These are phyloP conservation scores for Bipolaris zeicola DNA, from an alignment of 2,329 filamentous ascomycete species.

Conservation along the genomic window DNA sequence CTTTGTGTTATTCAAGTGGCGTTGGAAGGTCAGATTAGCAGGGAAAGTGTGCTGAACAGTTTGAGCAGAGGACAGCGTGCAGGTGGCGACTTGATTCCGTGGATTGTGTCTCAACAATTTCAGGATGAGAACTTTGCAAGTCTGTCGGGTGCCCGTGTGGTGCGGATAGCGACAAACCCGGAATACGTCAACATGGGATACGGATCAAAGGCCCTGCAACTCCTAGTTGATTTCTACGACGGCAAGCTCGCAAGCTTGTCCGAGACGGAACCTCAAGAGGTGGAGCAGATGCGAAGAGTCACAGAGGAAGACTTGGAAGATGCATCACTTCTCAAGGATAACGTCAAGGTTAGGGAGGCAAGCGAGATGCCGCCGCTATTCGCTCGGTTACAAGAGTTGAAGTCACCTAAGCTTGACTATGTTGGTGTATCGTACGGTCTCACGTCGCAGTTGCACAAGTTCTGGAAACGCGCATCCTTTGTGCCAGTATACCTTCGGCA, in stretches of 20 bases:
- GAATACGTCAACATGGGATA: slow-evolving; percentile 94
- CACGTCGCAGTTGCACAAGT: slow-evolving; percentile 85
- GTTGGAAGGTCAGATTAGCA: slow-evolving; percentile 92
- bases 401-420: slow-evolving; percentile 83
- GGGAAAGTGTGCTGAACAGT: slow-evolving; percentile 87
- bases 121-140: slow-evolving; percentile 96
- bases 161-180: slow-evolving; percentile 94
- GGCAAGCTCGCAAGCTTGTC: slow-evolving; percentile 86
- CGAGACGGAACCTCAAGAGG: slow-evolving; percentile 66
- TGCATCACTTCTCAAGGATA: slow-evolving; percentile 78
- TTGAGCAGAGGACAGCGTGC: slow-evolving; percentile 87
- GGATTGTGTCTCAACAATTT: slow-evolving; percentile 97
- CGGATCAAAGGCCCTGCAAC: slow-evolving; percentile 82
- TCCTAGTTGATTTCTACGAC: slow-evolving; percentile 91
- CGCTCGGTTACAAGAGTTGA: slow-evolving; percentile 81
- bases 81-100: slow-evolving; percentile 92
- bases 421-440: slow-evolving; percentile 94
- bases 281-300: slow-evolving; percentile 71
- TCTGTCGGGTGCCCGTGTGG: slow-evolving; percentile 87
- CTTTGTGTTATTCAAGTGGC: slow-evolving; percentile 94
- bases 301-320: slow-evolving; percentile 82
- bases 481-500: slow-evolving; percentile 91
- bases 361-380: slow-evolving; percentile 93
- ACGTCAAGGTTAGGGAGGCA: slow-evolving; percentile 88
- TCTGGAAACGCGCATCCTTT: slow-evolving; percentile 91